phyloP scores from a whole-genome alignment of 2,329 filamentous ascomycete genomes.

The Cladosporium phlei region DNA sequence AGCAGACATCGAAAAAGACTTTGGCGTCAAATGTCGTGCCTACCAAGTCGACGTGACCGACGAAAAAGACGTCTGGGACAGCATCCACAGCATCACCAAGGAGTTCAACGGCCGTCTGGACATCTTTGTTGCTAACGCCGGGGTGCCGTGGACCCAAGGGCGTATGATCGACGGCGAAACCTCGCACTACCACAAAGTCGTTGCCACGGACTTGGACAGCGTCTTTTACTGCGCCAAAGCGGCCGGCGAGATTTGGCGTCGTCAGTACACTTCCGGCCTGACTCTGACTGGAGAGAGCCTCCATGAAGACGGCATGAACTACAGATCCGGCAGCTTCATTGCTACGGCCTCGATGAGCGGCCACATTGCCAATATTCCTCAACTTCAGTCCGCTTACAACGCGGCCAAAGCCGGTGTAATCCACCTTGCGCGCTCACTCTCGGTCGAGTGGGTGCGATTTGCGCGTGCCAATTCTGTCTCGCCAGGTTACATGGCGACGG shows the following conservation, averaged over 20 bases:
- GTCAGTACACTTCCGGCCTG: slow-evolving; percentile 58
- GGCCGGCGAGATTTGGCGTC: slow-evolving; percentile 64
- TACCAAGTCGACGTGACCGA: slow-evolving; percentile 47
- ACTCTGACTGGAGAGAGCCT: slow-evolving; percentile 48
- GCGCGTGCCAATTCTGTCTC: slow-evolving; percentile 68
- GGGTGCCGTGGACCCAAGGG: slow-evolving; percentile 68
- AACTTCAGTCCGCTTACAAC: slow-evolving; percentile 59
- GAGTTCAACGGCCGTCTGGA: slow-evolving; percentile 74
- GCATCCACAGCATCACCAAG: slow-evolving; percentile 40
- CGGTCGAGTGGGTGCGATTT: slow-evolving; percentile 72
- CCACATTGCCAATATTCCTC: slow-evolving; percentile 72
- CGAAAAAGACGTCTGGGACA: slow-evolving; percentile 37
- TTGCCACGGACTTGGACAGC: slow-evolving; percentile 68
- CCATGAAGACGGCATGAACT: too few species aligned
- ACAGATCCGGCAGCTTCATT: slow-evolving; percentile 47
- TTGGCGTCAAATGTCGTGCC: slow-evolving; percentile 39
- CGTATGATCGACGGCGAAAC: slow-evolving; percentile 61
- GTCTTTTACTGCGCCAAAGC: slow-evolving; percentile 72
- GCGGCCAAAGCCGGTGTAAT: slow-evolving; percentile 36
- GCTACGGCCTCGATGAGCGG: slow-evolving; percentile 75
- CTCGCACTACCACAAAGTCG: slow-evolving; percentile 62
- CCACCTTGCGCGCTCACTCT: slow-evolving; percentile 58
- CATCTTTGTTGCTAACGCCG: slow-evolving; percentile 74
- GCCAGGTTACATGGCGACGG: slow-evolving; percentile 71
- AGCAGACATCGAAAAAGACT: slow-evolving; percentile 30